These are phyloP conservation scores for Stentor roeselii DNA, from an alignment of 73 alveolate genomes.

Conservation along the genomic window DNA sequence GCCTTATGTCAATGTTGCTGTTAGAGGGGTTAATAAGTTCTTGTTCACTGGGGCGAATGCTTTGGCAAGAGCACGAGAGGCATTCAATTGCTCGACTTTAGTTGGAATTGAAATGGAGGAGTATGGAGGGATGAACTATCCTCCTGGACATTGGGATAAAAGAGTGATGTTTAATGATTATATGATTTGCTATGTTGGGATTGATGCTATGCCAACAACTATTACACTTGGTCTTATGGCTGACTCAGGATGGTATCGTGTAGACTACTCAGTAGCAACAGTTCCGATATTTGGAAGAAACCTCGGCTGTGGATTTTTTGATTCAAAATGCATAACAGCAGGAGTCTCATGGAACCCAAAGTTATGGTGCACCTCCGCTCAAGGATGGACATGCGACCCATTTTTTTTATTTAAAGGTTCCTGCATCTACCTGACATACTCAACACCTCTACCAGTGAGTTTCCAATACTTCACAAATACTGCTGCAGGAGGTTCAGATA, in stretches of 20 bases:
- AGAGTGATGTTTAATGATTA: slow-evolving; percentile 6
- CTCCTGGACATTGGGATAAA: not conserved
- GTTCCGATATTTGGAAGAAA: not conserved
- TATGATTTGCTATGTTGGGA: not conserved
- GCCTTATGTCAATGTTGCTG: not conserved
- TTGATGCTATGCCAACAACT: not conserved
- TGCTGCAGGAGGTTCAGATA: not conserved
- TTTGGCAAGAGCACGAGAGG: not conserved
- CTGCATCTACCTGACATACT: not conserved
- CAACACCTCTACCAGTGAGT: not conserved
- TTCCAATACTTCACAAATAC: not conserved
- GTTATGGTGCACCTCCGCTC: not conserved
- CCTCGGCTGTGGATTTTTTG: not conserved
- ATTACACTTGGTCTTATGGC: not conserved
- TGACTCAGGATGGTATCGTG: slow-evolving; percentile 12
- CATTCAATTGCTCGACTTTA: not conserved
- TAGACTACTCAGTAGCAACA: not conserved
- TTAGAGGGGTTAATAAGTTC: not conserved
- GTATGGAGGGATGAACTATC: not conserved
- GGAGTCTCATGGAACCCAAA: not conserved
- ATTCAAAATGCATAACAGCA: not conserved
- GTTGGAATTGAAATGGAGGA: slow-evolving; percentile 12
- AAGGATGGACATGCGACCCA: not conserved
- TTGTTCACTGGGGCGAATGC: not conserved
- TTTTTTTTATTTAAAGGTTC: not conserved